Conservation (phyloP, 2,329 filamentous ascomycete species). For the Epichloe typhina region DNA sequence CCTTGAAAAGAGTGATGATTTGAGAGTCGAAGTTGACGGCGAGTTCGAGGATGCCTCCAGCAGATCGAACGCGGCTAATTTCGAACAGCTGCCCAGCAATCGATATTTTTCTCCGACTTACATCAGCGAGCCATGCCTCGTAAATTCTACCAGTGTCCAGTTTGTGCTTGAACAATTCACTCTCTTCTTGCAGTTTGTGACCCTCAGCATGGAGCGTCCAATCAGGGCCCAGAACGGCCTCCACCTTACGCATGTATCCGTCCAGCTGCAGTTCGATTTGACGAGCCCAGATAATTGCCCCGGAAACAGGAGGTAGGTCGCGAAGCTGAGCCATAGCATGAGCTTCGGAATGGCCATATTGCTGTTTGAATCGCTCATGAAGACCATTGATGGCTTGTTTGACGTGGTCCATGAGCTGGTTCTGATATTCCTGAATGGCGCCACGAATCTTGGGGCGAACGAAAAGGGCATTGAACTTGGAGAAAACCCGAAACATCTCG, state of each 20-base stretch:
- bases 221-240: conserved; percentile 86
- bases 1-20: conserved; percentile 95
- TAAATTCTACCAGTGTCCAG: conserved; percentile 89
- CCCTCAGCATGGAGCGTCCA: conserved; percentile 93
- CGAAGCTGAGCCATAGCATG: conserved; percentile 97
- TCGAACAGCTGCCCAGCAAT: conserved; percentile 89
- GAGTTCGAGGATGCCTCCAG: conserved; percentile 77
- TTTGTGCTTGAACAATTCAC: conserved; percentile 89
- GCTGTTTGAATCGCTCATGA: conserved; percentile 95
- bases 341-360: conserved; percentile 95
- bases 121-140: conserved; percentile 88
- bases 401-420: conserved; percentile 93
- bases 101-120: conserved; percentile 74
- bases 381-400: conserved; percentile 88
- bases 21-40: conserved; percentile 94
- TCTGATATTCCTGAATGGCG: conserved; percentile 95
- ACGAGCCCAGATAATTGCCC: conserved; percentile 92
- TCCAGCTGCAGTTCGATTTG: conserved; percentile 95
- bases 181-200: conserved; percentile 83
- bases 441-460: conserved; percentile 98
- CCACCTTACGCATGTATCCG: conserved; percentile 98
- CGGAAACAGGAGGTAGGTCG: conserved; percentile 88
- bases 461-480: conserved; percentile 97
- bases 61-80: conserved; percentile 77
- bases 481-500: conserved; percentile 99